Evolutionary conservation across 257 asterid species (phyloP), one percentile per base, ranked within the genome.

Genomic region (Euphrasia confusa): DNA sequence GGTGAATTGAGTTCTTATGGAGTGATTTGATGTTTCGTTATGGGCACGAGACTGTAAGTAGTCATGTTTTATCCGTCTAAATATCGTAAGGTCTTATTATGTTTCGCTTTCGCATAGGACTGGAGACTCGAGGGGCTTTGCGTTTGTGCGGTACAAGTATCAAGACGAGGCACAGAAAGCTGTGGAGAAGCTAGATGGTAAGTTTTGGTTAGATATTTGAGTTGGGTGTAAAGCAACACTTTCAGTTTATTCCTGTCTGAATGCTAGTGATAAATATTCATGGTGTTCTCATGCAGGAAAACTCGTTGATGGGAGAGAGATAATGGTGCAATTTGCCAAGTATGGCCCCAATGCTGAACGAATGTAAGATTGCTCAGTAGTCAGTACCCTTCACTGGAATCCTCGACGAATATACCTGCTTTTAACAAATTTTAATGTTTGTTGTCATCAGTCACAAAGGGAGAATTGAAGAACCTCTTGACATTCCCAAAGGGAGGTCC

Each of bases 111-210:
- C 4, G 35, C 12, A 54, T 50, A 93, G 99, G 88, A 93, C 95
- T 65, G 99, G 99, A n/a, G 97, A 93, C 78, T 93, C 97, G 2
- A 78, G 94, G 77, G 99, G 97, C 14, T 93, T 89, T 79, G 99
- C 97, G 2, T 93, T 93, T 74, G 97, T 93, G 64, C 76, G 99
- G 32, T 93, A 93, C 62, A 93, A 89, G 76, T 89, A 93, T 72
- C 95, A 87, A 74, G 99, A 93, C 50, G 99, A 93, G 79, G 99
- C 99, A 28, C 74, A 68, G 32, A 89, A 89, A 80, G 99, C 96
- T 0, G 99, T 93, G 28, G 97, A 93, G 0, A 93, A 81, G 82
- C 96, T 89, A 7, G 97, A 93, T 77, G 99, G 99, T 93, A 54
- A 64, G 83, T 67, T 64, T 5, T 54, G 52, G 45, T 13, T 56